phyloP scores from a whole-genome alignment of 2,329 filamentous ascomycete genomes.

The Colletotrichum sp. region DNA sequence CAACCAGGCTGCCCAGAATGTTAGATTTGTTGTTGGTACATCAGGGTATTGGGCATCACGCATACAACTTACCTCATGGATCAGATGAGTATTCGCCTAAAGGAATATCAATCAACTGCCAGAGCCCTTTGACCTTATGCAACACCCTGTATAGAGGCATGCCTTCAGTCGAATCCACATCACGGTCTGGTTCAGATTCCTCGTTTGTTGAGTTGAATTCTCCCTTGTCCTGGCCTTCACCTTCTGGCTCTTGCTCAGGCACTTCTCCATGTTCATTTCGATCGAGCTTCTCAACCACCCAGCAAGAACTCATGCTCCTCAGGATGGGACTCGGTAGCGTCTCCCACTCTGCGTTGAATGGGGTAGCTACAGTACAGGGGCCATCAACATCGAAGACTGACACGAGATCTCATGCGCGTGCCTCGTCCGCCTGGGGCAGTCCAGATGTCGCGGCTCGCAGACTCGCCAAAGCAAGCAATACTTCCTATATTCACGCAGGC shows the following conservation, averaged over 20 bases:
- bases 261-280: too few relatives aligned
- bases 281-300: too few relatives aligned
- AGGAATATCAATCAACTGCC: not conserved
- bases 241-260: not conserved
- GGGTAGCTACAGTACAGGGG: not conserved
- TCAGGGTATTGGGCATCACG: not conserved
- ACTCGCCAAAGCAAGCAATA: too few relatives aligned
- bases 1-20: too few relatives aligned
- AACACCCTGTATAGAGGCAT: rapidly evolving
- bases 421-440: too few relatives aligned
- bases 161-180: too few relatives aligned
- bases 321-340: too few relatives aligned
- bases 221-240: not conserved
- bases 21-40: not conserved
- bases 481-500: too few relatives aligned
- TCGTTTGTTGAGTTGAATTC: too few relatives aligned
- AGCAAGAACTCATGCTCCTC: too few relatives aligned
- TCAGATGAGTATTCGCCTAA: not conserved
- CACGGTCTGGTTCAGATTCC: too few relatives aligned
- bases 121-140: rapidly evolving
- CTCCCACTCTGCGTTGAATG: not conserved
- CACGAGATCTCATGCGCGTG: not conserved
- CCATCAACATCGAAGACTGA: not conserved
- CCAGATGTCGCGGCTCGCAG: too few relatives aligned
- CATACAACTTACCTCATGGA: not conserved